Conservation (phyloP, 495 filamentous ascomycete species). For the Saxophila tyrrhenica region DNA sequence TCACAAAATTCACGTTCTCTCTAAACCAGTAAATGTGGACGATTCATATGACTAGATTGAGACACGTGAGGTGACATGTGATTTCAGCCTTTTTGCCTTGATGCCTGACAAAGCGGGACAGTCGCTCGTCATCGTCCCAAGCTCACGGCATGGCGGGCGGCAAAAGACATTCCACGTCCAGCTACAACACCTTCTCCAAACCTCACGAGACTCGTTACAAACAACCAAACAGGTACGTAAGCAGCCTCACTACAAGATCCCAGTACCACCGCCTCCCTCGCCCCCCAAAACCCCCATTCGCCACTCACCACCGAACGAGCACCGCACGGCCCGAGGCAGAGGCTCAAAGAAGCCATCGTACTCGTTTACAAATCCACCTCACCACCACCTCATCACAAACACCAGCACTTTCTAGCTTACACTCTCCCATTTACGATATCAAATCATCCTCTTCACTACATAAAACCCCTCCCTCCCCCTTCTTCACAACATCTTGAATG, state of each 20-base stretch:
- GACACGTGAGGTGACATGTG: background rate
- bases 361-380: background rate
- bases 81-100: too few species aligned
- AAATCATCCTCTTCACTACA: slow-evolving; percentile 1
- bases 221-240: background rate
- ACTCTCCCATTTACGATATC: background rate
- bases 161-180: too few species aligned
- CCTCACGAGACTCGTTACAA: background rate
- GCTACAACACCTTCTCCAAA: too few species aligned
- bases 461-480: background rate
- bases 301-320: background rate
- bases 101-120: background rate
- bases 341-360: background rate
- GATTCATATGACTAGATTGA: too few species aligned
- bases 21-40: too few species aligned
- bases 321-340: background rate
- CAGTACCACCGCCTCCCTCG: background rate
- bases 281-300: background rate
- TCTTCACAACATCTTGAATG: slow-evolving; percentile 14
- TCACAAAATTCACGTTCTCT: too few species aligned
- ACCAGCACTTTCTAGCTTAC: background rate
- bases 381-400: background rate
- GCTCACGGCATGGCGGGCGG: background rate
- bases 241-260: background rate
- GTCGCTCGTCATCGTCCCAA: background rate